These are phyloP conservation scores for Westerdykella sp. DNA, from an alignment of 2,329 filamentous ascomycete genomes.

Conservation along the genomic window DNA sequence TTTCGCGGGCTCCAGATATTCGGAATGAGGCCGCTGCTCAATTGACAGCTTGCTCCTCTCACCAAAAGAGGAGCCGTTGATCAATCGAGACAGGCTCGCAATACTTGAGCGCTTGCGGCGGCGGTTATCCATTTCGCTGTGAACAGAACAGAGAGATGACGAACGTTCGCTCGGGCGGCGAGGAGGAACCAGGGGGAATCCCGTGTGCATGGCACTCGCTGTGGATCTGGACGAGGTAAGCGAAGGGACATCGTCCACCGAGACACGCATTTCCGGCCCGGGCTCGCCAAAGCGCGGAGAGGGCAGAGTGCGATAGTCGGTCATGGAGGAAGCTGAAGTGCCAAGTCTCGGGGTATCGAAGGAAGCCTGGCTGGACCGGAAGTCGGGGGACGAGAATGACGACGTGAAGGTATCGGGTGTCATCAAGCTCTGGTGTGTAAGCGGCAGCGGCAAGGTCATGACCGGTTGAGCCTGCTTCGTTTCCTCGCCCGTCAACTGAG, in stretches of 20 bases:
- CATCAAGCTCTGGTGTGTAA: constrained; percentile 47
- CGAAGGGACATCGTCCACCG: constrained; percentile 67
- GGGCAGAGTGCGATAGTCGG: constrained; percentile 64
- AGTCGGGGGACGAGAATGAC: constrained; percentile 58
- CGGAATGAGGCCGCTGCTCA: constrained; percentile 48
- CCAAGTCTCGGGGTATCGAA: constrained; percentile 68
- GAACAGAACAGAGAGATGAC: constrained; percentile 38
- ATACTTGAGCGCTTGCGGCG: constrained; percentile 69
- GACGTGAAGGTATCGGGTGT: constrained; percentile 59
- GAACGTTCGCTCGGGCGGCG: constrained; percentile 41
- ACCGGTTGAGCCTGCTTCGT: constrained; percentile 34
- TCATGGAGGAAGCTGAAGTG: constrained; percentile 67
- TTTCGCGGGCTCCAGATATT: constrained; percentile 52
- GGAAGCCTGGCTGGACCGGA: constrained; percentile 54
- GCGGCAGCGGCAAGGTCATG: constrained; percentile 34
- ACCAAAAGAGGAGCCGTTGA: constrained; percentile 60
- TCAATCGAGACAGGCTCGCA: constrained; percentile 68
- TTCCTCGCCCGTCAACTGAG: constrained; percentile 24
- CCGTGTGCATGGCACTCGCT: constrained; percentile 58
- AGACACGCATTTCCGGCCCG: constrained; percentile 64
- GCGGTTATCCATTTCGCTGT: constrained; percentile 42
- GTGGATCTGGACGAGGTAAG: constrained; percentile 71
- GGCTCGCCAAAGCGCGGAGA: constrained; percentile 68
- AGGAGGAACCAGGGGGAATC: constrained; percentile 36
- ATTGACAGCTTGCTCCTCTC: constrained; percentile 70